Evolutionary conservation across 108 stramenopile species (phyloP), one percentile per base, ranked within the genome.

Genomic region (Cyclotella atomus): DNA sequence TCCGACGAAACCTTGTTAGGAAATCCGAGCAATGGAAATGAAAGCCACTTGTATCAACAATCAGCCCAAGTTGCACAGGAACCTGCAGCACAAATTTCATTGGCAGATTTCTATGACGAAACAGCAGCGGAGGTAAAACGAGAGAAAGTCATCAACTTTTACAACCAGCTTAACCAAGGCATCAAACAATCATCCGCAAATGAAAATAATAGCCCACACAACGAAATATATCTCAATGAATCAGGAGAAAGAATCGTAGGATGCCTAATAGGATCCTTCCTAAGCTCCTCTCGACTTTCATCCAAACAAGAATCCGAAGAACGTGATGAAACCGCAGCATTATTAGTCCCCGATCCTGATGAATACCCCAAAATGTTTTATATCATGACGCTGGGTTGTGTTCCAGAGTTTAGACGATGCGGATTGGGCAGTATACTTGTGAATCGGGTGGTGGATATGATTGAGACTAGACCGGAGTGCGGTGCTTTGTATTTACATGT

Each of bases 341-440:
- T 87, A 12, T 56, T 95, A 23, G 27, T 95, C 35, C 72, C 85
- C 0, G 70, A 84, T 54, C 61, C 74, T 14, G 41, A 68, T 0
- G 32, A 49, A 25, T 53, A 88, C 57, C 44, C 69, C 0, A 59
- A 73, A 54, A 81, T 91, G 59, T 95, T 92, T 74, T 95, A 95
- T 67, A 89, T 95, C 59, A 95, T 95, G 94, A 95, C 94, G 21
- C 68, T 95, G 17, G 94, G 94, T 0, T 87, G 87, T 0, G 68
- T 65, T 16, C 25, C 46, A 0, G 85, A 88, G 62, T 91, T 86
- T 79, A 84, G 94, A 35, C 33, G 86, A 4, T 21, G 34, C 4
- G 89, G 91, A 14, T 80, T 92, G 75, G 94, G 85, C 14, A 87
- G 91, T 24, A 68, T 66, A 15, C 60, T 95, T 47, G 73, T 95